phyloP scores from a whole-genome alignment of 176 grass and related monocot genomes.

The Themeda triandra region DNA sequence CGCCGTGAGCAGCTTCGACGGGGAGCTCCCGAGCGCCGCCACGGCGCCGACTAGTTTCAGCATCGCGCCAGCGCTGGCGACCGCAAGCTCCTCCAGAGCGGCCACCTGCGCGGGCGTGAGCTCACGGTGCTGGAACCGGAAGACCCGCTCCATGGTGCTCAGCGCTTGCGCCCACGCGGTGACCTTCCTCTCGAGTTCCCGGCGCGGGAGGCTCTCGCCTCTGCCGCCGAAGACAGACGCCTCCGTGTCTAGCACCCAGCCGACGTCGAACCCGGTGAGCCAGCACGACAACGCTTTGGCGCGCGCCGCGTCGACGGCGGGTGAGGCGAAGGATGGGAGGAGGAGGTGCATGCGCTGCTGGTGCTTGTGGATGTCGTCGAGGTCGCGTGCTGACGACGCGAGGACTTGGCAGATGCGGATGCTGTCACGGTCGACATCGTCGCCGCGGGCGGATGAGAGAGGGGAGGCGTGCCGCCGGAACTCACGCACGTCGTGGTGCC shows the following conservation, averaged over 20 bases:
- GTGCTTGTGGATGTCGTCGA: conserved; percentile 28
- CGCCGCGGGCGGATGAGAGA: not conserved
- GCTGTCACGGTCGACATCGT: not conserved
- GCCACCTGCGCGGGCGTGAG: not conserved
- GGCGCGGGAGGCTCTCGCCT: not conserved
- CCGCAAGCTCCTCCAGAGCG: conserved; percentile 16
- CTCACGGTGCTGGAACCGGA: conserved; percentile 15
- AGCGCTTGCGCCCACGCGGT: conserved; percentile 12
- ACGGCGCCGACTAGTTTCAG: not conserved
- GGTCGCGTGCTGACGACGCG: not conserved
- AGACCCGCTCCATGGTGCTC: conserved; percentile 26
- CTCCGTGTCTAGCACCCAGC: conserved; percentile 24
- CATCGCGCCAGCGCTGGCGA: conserved; percentile 15
- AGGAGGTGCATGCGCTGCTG: conserved; percentile 11
- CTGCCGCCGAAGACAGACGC: not conserved
- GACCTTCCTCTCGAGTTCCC: conserved; percentile 12
- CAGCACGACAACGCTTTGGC: not conserved
- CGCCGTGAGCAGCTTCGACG: conserved; percentile 31
- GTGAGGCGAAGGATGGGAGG: conserved; percentile 19
- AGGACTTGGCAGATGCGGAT: not conserved
- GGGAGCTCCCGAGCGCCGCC: conserved; percentile 3
- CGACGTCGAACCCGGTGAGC: conserved; percentile 28
- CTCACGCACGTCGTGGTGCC: not conserved
- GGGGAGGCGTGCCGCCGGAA: not conserved
- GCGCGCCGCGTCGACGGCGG: not conserved